These are phyloP conservation scores for Volvox africanus DNA, from an alignment of 139 green algal species.

Conservation along the genomic window DNA sequence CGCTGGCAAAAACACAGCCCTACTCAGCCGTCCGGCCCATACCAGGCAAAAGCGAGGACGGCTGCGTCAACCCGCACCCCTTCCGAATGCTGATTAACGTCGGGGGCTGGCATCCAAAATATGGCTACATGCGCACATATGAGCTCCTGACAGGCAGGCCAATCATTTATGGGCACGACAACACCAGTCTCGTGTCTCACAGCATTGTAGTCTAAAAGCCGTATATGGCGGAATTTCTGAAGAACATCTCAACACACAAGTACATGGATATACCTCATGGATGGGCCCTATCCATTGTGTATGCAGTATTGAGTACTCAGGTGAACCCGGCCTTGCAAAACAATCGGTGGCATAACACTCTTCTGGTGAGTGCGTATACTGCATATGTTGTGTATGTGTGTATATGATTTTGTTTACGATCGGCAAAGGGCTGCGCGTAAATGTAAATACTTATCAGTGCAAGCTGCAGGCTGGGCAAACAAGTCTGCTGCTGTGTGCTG, in stretches of 20 bases:
- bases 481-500: too few species aligned
- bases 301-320: neutral
- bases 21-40: neutral
- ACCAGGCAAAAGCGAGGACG: neutral
- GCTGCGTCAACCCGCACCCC: neutral
- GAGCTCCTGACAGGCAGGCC: neutral
- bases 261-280: neutral
- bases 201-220: neutral
- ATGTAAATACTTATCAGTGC: too few species aligned
- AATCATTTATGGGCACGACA: neutral
- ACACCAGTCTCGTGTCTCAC: neutral
- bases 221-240: conserved; percentile 18
- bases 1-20: neutral
- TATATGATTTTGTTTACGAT: too few species aligned
- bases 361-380: too few species aligned
- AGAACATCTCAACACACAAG: neutral
- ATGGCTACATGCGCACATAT: conserved; percentile 14
- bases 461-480: too few species aligned
- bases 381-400: too few species aligned
- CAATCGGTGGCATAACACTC: too few species aligned
- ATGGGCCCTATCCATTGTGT: neutral
- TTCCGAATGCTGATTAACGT: neutral
- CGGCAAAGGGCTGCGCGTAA: too few species aligned
- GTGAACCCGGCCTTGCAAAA: neutral
- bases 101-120: neutral